Evolutionary conservation across 495 filamentous ascomycete genomes (phyloP).

Genomic region (Talaromyces thailandensis): DNA sequence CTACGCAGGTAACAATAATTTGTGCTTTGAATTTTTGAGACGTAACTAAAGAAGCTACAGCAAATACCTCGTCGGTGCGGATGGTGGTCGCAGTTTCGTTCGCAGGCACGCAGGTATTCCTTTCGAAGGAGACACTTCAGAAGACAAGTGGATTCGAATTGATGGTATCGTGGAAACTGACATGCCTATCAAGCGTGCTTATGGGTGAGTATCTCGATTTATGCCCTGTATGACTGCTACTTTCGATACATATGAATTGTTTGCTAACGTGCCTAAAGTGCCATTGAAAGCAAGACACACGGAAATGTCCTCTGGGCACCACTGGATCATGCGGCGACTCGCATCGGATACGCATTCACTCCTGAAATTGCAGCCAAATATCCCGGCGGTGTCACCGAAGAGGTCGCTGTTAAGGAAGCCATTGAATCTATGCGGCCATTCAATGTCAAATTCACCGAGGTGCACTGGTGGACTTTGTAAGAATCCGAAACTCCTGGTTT

Average conservation of each 20-base stretch:
- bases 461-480: conserved; percentile 50
- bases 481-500: conserved; percentile 18
- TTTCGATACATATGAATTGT: background rate
- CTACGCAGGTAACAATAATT: background rate
- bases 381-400: conserved; percentile 17
- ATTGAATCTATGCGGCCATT: conserved; percentile 38
- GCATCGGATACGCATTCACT: conserved; percentile 47
- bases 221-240: background rate
- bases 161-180: conserved; percentile 39
- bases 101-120: conserved; percentile 28
- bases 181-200: conserved; percentile 21
- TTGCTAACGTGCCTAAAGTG: background rate
- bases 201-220: background rate
- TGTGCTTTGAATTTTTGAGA: background rate
- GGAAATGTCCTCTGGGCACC: conserved; percentile 43
- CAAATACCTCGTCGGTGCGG: conserved; percentile 25
- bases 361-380: conserved; percentile 30
- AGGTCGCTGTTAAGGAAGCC: conserved; percentile 28
- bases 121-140: conserved; percentile 33
- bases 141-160: conserved; percentile 39
- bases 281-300: conserved; percentile 40
- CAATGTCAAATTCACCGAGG: conserved; percentile 28
- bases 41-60: background rate
- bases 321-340: conserved; percentile 36
- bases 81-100: conserved; percentile 37